These are phyloP conservation scores for Boechera stricta DNA, from an alignment of 345 rosid genomes.

Conservation along the genomic window DNA sequence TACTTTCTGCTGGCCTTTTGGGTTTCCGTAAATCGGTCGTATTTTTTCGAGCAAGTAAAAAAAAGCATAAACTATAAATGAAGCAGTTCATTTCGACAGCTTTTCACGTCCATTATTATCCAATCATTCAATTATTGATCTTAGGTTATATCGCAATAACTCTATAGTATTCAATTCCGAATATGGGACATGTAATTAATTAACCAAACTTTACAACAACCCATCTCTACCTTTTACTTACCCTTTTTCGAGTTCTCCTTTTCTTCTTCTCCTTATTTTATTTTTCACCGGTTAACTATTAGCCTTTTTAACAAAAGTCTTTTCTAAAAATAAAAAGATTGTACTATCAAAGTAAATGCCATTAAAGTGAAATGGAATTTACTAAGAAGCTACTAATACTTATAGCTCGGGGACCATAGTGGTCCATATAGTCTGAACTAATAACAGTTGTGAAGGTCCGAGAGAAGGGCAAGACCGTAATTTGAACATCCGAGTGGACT, in stretches of 20 bases:
- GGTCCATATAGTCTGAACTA: background rate
- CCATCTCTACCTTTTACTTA: constrained; percentile 21
- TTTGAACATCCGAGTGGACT: constrained; percentile 31
- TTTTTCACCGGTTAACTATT: background rate
- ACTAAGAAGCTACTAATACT: background rate
- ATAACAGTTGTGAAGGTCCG: background rate
- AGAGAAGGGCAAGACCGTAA: constrained; percentile 35
- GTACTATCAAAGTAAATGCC: background rate
- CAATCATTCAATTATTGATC: constrained; percentile 45
- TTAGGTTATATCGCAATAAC: constrained; percentile 40
- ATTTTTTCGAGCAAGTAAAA: constrained; percentile 15
- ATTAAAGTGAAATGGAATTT: background rate
- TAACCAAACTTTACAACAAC: constrained; percentile 9
- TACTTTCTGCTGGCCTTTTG: constrained; percentile 18
- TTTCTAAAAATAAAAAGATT: no score
- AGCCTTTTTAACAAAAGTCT: no score
- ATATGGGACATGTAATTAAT: constrained; percentile 32
- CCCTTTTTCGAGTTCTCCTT: background rate
- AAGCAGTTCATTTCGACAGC: constrained; percentile 33
- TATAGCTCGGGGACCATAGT: background rate
- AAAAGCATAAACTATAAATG: constrained; percentile 30
- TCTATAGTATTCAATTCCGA: background rate
- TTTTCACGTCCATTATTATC: constrained; percentile 41
- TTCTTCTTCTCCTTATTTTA: no score
- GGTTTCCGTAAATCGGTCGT: background rate